Percentiles rank a stretch among this genome's conserved stretches.
phyloP scores from a whole-genome alignment of 768 basidiomycete genomes.

The Amanita pseudoporphyria region DNA sequence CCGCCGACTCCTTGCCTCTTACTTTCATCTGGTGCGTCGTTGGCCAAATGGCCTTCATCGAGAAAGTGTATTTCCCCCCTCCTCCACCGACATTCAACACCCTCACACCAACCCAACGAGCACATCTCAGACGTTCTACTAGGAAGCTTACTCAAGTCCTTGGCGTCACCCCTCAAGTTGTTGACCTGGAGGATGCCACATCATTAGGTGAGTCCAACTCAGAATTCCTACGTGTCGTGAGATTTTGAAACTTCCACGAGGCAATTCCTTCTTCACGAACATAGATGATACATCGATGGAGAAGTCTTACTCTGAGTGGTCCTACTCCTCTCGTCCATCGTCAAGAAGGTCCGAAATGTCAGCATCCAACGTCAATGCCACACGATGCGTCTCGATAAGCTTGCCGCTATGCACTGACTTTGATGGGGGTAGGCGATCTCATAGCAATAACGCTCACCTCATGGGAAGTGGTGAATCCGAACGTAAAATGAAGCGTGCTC shows the following conservation, averaged over 20 bases:
- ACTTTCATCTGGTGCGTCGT: not conserved
- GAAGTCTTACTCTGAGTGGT: too few relatives aligned
- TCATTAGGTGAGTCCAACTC: slow-evolving; percentile 1
- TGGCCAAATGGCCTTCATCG: slow-evolving; percentile 1
- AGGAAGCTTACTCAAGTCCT: slow-evolving; percentile 31
- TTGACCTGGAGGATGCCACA: slow-evolving; percentile 16
- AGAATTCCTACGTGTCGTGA: not conserved
- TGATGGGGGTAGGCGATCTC: not conserved
- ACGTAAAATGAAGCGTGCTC: not conserved
- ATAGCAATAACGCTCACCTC: not conserved
- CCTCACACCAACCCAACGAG: slow-evolving; percentile 24
- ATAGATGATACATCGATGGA: too few relatives aligned
- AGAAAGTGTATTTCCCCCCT: slow-evolving; percentile 12
- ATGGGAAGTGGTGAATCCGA: not conserved
- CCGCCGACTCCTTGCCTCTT: not conserved
- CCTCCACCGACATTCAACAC: slow-evolving; percentile 34
- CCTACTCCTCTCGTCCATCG: not conserved
- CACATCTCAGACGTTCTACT: slow-evolving; percentile 28
- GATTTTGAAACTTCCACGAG: not conserved
- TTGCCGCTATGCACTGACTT: not conserved
- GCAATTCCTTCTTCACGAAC: not conserved
- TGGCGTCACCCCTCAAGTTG: slow-evolving; percentile 33
- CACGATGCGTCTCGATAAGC: not conserved
- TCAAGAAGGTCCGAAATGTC: not conserved
- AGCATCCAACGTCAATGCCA: not conserved